These are phyloP conservation scores for Hanseniaspora thailandica DNA, from an alignment of 805 yeast genomes.

Conservation along the genomic window DNA sequence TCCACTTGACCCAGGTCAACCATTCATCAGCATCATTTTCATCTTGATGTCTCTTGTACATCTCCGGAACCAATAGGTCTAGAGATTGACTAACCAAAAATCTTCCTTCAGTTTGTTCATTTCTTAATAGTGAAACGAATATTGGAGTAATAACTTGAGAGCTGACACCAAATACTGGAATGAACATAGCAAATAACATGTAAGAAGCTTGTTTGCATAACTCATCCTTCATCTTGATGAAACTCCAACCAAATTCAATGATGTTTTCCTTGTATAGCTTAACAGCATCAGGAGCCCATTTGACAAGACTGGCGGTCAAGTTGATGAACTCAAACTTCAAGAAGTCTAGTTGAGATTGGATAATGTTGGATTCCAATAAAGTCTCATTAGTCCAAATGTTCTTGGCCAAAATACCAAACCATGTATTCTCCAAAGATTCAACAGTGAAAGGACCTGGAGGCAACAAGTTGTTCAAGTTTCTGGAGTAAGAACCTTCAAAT, in stretches of 20 bases:
- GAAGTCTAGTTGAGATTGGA: conserved; percentile 60
- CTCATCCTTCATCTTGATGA: conserved; percentile 76
- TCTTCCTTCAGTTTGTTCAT: conserved; percentile 77
- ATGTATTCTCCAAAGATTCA: conserved; percentile 23
- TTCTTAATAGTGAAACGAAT: conserved; percentile 75
- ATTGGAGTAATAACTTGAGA: conserved; percentile 80
- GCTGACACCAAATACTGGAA: conserved; percentile 79
- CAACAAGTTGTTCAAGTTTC: conserved; percentile 39
- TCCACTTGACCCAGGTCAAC: conserved; percentile 75
- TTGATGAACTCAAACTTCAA: conserved; percentile 71
- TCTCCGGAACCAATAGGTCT: conserved; percentile 77
- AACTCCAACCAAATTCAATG: conserved; percentile 89
- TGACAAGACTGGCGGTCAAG: conserved; percentile 63
- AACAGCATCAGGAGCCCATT: conserved; percentile 50
- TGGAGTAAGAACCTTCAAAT: conserved; percentile 43
- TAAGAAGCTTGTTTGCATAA: conserved; percentile 88
- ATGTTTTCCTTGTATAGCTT: conserved; percentile 64
- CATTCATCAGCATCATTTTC: conserved; percentile 38
- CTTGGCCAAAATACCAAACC: conserved; percentile 54
- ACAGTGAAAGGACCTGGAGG: conserved; percentile 28
- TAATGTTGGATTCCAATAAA: conserved; percentile 33
- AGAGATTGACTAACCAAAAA: conserved; percentile 75
- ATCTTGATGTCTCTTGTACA: conserved; percentile 49
- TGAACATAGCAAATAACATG: conserved; percentile 74
- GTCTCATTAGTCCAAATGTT: conserved; percentile 63